phyloP scores from a whole-genome alignment of 495 filamentous ascomycete genomes.

The Tetracladium setigerum region DNA sequence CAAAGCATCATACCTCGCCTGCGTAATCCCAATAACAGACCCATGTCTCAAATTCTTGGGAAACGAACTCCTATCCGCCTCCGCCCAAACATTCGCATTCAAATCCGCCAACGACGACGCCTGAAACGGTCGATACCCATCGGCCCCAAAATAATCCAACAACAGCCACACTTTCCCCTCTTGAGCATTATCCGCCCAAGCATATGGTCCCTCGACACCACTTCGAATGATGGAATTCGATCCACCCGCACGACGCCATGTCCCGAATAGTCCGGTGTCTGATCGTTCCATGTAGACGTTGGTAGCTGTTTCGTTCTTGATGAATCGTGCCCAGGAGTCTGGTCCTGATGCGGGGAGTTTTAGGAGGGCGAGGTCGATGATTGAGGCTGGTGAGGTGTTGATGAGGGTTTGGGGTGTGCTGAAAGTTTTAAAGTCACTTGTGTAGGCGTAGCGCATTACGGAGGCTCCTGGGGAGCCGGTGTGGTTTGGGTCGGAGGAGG shows the following conservation, averaged over 20 bases:
- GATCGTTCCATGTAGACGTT: constrained; percentile 42
- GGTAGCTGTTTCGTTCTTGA: constrained; percentile 45
- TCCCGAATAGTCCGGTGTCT: constrained; percentile 38
- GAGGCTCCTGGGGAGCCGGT: constrained; percentile 19
- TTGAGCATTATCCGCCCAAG: constrained; percentile 37
- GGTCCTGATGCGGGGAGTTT: constrained; percentile 26
- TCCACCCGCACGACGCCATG: constrained; percentile 41
- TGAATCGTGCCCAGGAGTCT: constrained; percentile 37
- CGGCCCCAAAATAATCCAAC: constrained; percentile 42
- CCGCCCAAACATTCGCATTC: constrained; percentile 35
- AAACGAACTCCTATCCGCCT: constrained; percentile 28
- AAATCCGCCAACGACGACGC: constrained; percentile 31
- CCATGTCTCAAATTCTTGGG: constrained; percentile 42
- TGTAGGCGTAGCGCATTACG: constrained; percentile 25
- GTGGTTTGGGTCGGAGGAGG: constrained; percentile 18
- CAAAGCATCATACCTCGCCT: constrained; percentile 31
- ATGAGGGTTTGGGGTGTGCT: constrained; percentile 20
- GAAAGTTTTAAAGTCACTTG: constrained; percentile 24
- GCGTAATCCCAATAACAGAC: constrained; percentile 37
- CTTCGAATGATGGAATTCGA: constrained; percentile 30
- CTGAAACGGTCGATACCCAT: constrained; percentile 44
- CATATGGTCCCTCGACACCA: constrained; percentile 42
- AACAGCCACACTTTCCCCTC: constrained; percentile 36
- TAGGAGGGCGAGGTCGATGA: constrained; percentile 30
- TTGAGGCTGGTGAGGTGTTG: constrained; percentile 18